Percentiles rank a stretch among this genome's conserved stretches.
Conservation (phyloP, 176 grass and related monocot species). For the Coix lacrymajobi region DNA sequence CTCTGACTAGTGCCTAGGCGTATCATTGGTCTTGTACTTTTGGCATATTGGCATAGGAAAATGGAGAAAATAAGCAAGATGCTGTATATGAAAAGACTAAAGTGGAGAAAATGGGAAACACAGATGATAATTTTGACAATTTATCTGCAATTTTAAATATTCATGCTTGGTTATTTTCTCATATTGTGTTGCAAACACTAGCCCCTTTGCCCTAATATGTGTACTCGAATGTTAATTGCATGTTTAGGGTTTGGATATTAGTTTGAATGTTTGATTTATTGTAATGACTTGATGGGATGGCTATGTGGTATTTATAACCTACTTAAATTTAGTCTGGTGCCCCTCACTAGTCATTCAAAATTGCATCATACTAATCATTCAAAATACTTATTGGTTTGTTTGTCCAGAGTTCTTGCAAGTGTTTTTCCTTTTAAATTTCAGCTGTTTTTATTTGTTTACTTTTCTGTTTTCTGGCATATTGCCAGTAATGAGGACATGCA, state of each 20-base stretch:
- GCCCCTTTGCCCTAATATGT: background rate
- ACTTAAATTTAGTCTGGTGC: background rate
- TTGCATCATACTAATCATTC: too few species aligned
- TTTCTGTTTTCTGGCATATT: background rate
- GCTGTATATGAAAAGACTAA: background rate
- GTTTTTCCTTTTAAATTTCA: background rate
- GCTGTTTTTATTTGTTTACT: background rate
- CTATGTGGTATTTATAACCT: background rate
- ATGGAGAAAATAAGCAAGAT: background rate
- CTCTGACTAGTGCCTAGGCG: background rate
- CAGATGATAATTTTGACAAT: background rate
- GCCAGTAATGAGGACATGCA: background rate
- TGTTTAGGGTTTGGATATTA: constrained; percentile 1
- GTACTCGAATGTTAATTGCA: background rate
- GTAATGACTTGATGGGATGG: constrained; percentile 3
- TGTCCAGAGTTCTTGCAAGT: background rate
- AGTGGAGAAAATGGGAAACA: background rate
- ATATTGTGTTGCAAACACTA: background rate
- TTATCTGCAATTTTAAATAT: background rate
- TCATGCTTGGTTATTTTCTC: background rate
- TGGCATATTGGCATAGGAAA: background rate
- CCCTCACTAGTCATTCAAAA: background rate
- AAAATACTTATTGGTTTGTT: background rate
- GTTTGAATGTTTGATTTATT: background rate
- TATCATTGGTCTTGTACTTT: background rate